phyloP scores from a whole-genome alignment of 1,139 yeast genomes.

The Debaryomyces subglobosus region DNA sequence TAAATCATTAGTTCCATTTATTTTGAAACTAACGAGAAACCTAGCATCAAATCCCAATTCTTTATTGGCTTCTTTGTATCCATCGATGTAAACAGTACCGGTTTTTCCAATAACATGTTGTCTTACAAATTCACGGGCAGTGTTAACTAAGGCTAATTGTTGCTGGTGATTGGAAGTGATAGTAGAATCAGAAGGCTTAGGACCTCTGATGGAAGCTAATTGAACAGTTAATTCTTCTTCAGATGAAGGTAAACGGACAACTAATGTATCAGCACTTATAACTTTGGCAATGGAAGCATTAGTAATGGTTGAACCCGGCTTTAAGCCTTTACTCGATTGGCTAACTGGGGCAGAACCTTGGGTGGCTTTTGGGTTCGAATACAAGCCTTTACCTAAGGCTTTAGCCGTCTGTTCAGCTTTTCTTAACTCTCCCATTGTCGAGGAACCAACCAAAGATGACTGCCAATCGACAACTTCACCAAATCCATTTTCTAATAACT shows the following conservation, averaged over 20 bases:
- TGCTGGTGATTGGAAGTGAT: slow-evolving; percentile 43
- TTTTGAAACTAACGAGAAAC: slow-evolving; percentile 58
- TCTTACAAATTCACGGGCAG: slow-evolving; percentile 76
- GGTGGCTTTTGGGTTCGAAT: slow-evolving; percentile 36
- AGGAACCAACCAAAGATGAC: slow-evolving; percentile 68
- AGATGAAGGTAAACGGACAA: slow-evolving; percentile 48
- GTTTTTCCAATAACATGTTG: slow-evolving; percentile 69
- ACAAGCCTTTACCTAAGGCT: slow-evolving; percentile 61
- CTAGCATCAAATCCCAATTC: slow-evolving; percentile 65
- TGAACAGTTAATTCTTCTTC: slow-evolving; percentile 65
- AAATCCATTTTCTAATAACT: slow-evolving; percentile 66
- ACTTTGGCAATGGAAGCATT: slow-evolving; percentile 62
- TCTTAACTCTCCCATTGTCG: slow-evolving; percentile 62
- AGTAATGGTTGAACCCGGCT: slow-evolving; percentile 51
- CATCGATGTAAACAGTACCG: slow-evolving; percentile 63
- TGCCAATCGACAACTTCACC: slow-evolving; percentile 87
- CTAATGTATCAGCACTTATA: slow-evolving; percentile 70
- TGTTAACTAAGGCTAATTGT: slow-evolving; percentile 56
- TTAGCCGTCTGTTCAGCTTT: slow-evolving; percentile 72
- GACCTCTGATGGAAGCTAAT: slow-evolving; percentile 73
- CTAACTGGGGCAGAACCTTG: slow-evolving; percentile 20
- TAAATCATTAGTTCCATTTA: slow-evolving; percentile 57
- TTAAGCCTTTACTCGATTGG: slow-evolving; percentile 23
- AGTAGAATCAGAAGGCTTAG: slow-evolving; percentile 63
- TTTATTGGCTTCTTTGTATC: slow-evolving; percentile 61